Conservation (phyloP, 768 basidiomycete species). For the Sporobolomyces roseus region DNA sequence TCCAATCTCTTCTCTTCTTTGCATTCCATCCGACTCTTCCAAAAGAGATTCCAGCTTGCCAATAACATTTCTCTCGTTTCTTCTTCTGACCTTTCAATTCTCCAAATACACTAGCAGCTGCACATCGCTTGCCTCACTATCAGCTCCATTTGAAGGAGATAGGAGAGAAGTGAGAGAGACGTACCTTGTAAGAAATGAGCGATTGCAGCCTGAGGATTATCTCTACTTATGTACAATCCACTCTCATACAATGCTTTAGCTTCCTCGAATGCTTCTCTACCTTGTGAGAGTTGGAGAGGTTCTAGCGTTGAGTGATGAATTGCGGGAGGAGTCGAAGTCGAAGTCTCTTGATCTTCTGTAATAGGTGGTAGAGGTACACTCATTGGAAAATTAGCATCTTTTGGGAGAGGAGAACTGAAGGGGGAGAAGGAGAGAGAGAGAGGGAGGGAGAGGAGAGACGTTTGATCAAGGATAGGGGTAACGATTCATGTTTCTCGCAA, state of each 20-base stretch:
- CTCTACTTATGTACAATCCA: background rate
- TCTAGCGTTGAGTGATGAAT: too few species aligned
- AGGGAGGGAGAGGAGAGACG: background rate
- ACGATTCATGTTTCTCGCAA: too few species aligned
- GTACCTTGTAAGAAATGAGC: conserved; percentile 24
- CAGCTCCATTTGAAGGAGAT: background rate
- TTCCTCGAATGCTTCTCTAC: conserved; percentile 14
- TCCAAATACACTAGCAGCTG: conserved; percentile 11
- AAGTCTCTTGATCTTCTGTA: too few species aligned
- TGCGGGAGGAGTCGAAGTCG: too few species aligned
- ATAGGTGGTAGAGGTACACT: background rate
- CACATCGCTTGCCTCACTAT: background rate
- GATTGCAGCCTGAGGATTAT: conserved; percentile 3
- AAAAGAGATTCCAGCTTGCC: conserved; percentile 22
- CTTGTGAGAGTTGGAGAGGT: too few species aligned
- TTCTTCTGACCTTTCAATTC: background rate
- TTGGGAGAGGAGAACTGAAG: background rate
- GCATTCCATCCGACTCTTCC: conserved; percentile 1
- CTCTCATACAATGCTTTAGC: conserved; percentile 21
- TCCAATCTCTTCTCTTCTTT: background rate
- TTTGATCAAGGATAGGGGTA: background rate
- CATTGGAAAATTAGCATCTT: background rate
- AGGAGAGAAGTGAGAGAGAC: background rate
- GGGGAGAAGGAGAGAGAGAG: background rate
- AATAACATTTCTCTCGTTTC: conserved; percentile 1